Conservation (phyloP, 495 filamentous ascomycete genomes). For the Lophium mytilinum region DNA sequence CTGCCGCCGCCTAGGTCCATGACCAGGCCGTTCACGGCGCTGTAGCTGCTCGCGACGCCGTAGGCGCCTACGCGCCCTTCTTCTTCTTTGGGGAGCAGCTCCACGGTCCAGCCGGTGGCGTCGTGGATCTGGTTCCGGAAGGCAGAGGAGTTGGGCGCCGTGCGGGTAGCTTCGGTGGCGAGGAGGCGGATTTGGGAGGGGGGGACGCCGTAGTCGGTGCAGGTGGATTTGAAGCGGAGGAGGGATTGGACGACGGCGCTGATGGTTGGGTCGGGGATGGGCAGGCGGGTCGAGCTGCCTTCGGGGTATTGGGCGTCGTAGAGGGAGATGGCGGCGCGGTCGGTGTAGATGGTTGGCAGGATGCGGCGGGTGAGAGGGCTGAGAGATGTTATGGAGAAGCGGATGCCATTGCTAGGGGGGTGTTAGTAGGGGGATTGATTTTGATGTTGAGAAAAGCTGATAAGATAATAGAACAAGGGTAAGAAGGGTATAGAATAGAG, state of each 20-base stretch:
- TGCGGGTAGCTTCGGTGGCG: constrained; percentile 83
- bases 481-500: too few species aligned
- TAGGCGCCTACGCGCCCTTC: constrained; percentile 78
- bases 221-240: constrained; percentile 64
- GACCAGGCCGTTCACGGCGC: constrained; percentile 59
- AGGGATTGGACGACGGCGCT: constrained; percentile 53
- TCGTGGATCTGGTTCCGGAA: constrained; percentile 57
- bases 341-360: constrained; percentile 66
- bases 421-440: background rate
- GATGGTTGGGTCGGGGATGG: constrained; percentile 60
- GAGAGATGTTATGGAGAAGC: constrained; percentile 81
- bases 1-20: constrained; percentile 89
- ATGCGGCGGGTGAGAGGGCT: constrained; percentile 60
- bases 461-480: too few species aligned
- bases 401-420: constrained; percentile 76
- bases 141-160: constrained; percentile 61
- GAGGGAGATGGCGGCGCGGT: constrained; percentile 74
- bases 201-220: constrained; percentile 60
- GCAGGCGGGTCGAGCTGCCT: constrained; percentile 28
- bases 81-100: constrained; percentile 66
- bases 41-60: constrained; percentile 72
- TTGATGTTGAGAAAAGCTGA: background rate
- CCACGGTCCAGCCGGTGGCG: constrained; percentile 55
- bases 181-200: constrained; percentile 58
- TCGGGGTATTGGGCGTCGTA: constrained; percentile 68